phyloP scores from a whole-genome alignment of 345 rosid species.

The Geranium brycei region DNA sequence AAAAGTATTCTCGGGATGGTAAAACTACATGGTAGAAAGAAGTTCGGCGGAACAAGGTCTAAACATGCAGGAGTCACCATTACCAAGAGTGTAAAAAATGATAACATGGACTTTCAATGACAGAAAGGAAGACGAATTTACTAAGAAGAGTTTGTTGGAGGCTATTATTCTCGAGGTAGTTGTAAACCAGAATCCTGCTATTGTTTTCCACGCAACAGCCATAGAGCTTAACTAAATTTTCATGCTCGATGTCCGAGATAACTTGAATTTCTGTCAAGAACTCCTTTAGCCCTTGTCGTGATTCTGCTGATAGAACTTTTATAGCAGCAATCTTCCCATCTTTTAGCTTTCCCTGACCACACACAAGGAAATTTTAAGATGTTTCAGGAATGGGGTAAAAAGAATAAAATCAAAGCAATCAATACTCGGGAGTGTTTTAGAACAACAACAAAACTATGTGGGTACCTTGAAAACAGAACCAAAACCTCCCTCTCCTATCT shows the following conservation, averaged over 20 bases:
- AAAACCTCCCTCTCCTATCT: conserved; percentile 96
- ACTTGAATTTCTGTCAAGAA: conserved; percentile 77
- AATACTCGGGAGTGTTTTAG: not conserved
- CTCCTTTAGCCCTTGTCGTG: conserved; percentile 77
- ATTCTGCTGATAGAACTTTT: conserved; percentile 84
- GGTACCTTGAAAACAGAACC: conserved; percentile 85
- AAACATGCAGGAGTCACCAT: not conserved
- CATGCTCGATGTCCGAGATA: conserved; percentile 70
- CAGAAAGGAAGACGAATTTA: conserved; percentile 8
- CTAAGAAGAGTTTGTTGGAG: conserved; percentile 80
- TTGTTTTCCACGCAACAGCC: conserved; percentile 82
- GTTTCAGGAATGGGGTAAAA: not conserved
- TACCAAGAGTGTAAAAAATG: too few relatives aligned
- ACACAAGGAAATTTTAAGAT: conserved; percentile 4
- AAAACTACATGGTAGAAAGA: not conserved
- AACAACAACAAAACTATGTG: conserved; percentile 6
- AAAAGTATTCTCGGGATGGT: not conserved
- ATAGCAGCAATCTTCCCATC: conserved; percentile 72
- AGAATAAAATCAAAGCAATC: not conserved
- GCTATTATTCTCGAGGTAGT: conserved; percentile 80
- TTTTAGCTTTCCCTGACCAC: conserved; percentile 69
- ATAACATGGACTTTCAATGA: too few relatives aligned
- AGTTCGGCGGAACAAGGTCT: too few relatives aligned
- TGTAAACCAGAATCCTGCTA: conserved; percentile 82
- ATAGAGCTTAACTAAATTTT: conserved; percentile 70